Evolutionary conservation across 495 filamentous ascomycete genomes (phyloP).

Genomic region (Aspergillus panamensis): DNA sequence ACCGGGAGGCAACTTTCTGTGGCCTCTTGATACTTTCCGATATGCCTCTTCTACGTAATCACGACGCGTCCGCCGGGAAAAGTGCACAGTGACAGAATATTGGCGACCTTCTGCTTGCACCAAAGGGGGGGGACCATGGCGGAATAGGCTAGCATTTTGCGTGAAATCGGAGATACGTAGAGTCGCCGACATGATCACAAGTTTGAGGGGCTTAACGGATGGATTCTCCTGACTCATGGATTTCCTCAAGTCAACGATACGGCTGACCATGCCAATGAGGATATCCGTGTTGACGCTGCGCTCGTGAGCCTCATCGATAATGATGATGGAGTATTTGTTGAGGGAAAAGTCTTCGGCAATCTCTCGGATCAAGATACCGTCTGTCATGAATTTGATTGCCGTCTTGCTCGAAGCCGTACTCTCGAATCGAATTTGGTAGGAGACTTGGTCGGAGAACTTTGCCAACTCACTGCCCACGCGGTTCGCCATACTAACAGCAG

Average conservation of each 20-base stretch:
- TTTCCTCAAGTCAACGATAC: constrained; percentile 77
- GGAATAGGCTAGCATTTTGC: constrained; percentile 76
- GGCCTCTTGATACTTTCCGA: constrained; percentile 81
- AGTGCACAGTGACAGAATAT: constrained; percentile 85
- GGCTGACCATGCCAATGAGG: constrained; percentile 89
- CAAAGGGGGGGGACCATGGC: constrained; percentile 69
- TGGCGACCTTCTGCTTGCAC: constrained; percentile 93
- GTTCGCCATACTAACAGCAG: constrained; percentile 92
- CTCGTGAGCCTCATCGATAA: constrained; percentile 98
- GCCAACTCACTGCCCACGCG: constrained; percentile 85
- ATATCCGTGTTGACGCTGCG: constrained; percentile 97
- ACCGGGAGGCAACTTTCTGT: constrained; percentile 85
- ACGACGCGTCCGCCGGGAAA: constrained; percentile 72
- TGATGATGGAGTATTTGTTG: constrained; percentile 86
- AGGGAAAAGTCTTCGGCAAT: constrained; percentile 86
- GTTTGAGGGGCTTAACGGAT: constrained; percentile 72
- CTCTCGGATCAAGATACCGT: constrained; percentile 91
- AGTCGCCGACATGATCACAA: constrained; percentile 98
- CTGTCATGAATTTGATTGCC: constrained; percentile 98
- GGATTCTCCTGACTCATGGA: constrained; percentile 60
- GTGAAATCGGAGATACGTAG: constrained; percentile 86
- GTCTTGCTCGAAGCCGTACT: constrained; percentile 77
- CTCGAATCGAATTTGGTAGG: constrained; percentile 96
- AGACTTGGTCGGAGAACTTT: constrained; percentile 62
- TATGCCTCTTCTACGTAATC: constrained; percentile 91